These are phyloP conservation scores for Tanacetum coccineum DNA, from an alignment of 129 eudicot species.

Conservation along the genomic window DNA sequence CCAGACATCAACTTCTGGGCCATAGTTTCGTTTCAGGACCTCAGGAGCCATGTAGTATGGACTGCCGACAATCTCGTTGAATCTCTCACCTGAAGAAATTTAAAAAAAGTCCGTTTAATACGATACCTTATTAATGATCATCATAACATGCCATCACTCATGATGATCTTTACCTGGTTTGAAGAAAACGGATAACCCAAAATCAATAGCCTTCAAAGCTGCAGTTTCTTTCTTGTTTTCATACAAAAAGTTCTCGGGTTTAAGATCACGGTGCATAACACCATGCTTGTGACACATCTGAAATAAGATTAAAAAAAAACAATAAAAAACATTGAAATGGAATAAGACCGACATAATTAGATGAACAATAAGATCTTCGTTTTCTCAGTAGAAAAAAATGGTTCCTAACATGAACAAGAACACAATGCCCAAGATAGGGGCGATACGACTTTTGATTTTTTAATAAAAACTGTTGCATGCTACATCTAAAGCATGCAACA, in stretches of 20 bases:
- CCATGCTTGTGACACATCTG: slow-evolving; percentile 93
- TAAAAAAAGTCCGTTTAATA: not conserved
- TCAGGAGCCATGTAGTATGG: slow-evolving; percentile 94
- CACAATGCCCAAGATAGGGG: slow-evolving; percentile 1
- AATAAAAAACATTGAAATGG: not conserved
- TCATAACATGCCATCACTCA: not conserved
- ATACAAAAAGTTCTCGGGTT: slow-evolving; percentile 91
- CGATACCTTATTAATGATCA: slow-evolving; percentile 1
- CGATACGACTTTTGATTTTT: no score
- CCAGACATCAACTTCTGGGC: slow-evolving; percentile 91
- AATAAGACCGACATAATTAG: slow-evolving; percentile 5
- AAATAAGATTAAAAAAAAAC: not conserved
- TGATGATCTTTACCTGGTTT: slow-evolving; percentile 61
- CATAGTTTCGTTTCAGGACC: slow-evolving; percentile 80
- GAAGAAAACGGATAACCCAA: slow-evolving; percentile 89
- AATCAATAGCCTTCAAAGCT: slow-evolving; percentile 82
- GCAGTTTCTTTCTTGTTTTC: slow-evolving; percentile 80
- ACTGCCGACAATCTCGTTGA: slow-evolving; percentile 87
- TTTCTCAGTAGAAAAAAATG: not conserved
- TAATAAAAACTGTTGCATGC: no score
- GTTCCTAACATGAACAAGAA: slow-evolving; percentile 10
- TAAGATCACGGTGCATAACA: slow-evolving; percentile 93
- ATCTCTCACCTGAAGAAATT: slow-evolving; percentile 61
- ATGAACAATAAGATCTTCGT: not conserved
- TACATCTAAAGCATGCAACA: no score